Evolutionary conservation across 2,329 filamentous ascomycete species (phyloP).

Genomic region (Neophaeococcomyces aloes): DNA sequence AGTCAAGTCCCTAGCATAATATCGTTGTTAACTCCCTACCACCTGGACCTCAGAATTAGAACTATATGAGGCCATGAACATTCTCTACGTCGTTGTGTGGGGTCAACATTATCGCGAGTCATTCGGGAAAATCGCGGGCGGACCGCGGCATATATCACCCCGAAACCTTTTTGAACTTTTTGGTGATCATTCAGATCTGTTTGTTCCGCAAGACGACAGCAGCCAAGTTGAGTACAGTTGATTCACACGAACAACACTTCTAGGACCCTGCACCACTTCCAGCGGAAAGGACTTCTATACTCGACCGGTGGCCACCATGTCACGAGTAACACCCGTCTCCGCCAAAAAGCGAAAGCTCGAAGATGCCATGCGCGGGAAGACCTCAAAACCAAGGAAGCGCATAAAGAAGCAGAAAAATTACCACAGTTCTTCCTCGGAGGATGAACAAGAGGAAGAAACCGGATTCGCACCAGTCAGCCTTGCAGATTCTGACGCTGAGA

Average conservation of each 20-base stretch:
- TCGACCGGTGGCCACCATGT: constrained; percentile 1
- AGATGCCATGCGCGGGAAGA: constrained; percentile 46
- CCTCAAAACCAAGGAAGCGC: constrained; percentile 44
- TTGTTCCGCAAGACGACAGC: no score
- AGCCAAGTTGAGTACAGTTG: no score
- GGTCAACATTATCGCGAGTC: no score
- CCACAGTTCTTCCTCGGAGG: constrained; percentile 54
- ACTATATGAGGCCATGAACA: not conserved
- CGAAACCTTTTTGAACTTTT: no score
- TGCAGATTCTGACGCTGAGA: constrained; percentile 35
- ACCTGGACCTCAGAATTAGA: not conserved
- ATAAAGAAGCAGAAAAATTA: constrained; percentile 54
- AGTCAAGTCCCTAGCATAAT: no score
- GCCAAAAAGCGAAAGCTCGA: constrained; percentile 49
- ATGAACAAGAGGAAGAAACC: constrained; percentile 28
- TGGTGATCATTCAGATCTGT: no score
- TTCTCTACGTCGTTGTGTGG: no score
- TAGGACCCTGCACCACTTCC: not conserved
- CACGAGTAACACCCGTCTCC: constrained; percentile 30
- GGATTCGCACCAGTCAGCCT: constrained; percentile 43
- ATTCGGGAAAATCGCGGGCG: no score
- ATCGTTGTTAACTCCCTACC: no score
- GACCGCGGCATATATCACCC: no score
- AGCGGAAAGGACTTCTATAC: no score
- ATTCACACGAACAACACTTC: no score